Conservation (phyloP, 1,284 basidiomycete genomes). For the Volvariella volvacea region DNA sequence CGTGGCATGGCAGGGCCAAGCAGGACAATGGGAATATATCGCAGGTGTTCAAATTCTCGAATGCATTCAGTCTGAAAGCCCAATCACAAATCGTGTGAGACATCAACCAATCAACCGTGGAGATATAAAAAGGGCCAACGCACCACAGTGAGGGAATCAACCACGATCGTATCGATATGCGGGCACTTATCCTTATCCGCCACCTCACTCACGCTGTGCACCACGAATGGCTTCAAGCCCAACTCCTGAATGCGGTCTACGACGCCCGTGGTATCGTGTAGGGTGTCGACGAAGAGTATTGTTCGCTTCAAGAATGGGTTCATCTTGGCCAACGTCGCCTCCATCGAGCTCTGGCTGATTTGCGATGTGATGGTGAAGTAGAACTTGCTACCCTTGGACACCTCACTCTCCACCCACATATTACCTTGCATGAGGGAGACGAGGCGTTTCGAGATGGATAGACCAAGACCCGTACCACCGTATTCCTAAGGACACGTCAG, state of each 20-base stretch:
- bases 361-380: slow-evolving; percentile 93
- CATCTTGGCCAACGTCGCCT: slow-evolving; percentile 71
- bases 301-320: slow-evolving; percentile 71
- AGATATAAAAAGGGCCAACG: slow-evolving; percentile 25
- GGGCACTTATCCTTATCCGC: slow-evolving; percentile 77
- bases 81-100: neutral
- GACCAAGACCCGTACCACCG: slow-evolving; percentile 95
- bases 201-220: slow-evolving; percentile 75
- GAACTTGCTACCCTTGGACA: slow-evolving; percentile 91
- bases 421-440: slow-evolving; percentile 98
- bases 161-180: slow-evolving; percentile 93
- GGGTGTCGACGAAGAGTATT: slow-evolving; percentile 88
- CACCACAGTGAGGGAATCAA: slow-evolving; percentile 83
- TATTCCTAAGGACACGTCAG: slow-evolving; percentile 64
- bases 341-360: slow-evolving; percentile 70
- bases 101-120: neutral
- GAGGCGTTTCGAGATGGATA: slow-evolving; percentile 92
- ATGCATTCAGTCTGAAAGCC: slow-evolving; percentile 74
- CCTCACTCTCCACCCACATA: slow-evolving; percentile 97
- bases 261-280: slow-evolving; percentile 74
- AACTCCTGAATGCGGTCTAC: slow-evolving; percentile 76
- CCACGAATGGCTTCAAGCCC: slow-evolving; percentile 76
- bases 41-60: slow-evolving; percentile 88
- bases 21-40: slow-evolving; percentile 97
- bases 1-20: slow-evolving; percentile 74